Conservation (phyloP, 768 basidiomycete genomes). For the Boletus speciosus region DNA sequence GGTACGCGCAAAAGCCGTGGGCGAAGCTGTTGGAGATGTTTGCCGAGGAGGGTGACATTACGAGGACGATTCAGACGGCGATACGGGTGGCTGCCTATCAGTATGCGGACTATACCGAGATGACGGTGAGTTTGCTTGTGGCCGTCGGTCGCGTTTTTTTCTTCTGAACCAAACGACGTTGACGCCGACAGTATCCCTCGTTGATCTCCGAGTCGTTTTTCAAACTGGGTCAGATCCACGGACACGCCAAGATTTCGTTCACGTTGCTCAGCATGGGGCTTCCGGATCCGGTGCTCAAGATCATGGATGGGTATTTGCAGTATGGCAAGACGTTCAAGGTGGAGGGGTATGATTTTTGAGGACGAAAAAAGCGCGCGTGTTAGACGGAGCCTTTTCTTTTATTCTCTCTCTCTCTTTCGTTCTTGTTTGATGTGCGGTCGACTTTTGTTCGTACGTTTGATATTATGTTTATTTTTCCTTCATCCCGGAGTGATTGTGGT, state of each 20-base stretch:
- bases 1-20: constrained; percentile 93
- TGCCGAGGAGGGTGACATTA: constrained; percentile 94
- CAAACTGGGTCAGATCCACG: constrained; percentile 91
- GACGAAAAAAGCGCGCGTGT: not conserved
- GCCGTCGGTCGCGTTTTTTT: not conserved
- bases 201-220: constrained; percentile 87
- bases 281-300: constrained; percentile 83
- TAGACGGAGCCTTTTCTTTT: not conserved
- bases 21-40: constrained; percentile 92
- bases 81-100: constrained; percentile 93
- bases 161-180: not conserved
- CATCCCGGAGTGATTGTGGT: too few relatives aligned
- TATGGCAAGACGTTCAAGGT: constrained; percentile 88
- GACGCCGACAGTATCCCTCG: constrained; percentile 63
- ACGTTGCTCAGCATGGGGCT: constrained; percentile 93
- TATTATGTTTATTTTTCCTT: too few relatives aligned
- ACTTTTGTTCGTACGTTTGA: not conserved
- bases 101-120: constrained; percentile 85
- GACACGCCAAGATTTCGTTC: constrained; percentile 90
- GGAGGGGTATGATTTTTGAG: constrained; percentile 76
- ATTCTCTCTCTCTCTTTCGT: not conserved
- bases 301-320: constrained; percentile 88
- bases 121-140: constrained; percentile 54
- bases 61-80: constrained; percentile 84
- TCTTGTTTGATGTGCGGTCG: not conserved